phyloP scores from a whole-genome alignment of 208 protist species.

The Wallacemonas sp. region DNA sequence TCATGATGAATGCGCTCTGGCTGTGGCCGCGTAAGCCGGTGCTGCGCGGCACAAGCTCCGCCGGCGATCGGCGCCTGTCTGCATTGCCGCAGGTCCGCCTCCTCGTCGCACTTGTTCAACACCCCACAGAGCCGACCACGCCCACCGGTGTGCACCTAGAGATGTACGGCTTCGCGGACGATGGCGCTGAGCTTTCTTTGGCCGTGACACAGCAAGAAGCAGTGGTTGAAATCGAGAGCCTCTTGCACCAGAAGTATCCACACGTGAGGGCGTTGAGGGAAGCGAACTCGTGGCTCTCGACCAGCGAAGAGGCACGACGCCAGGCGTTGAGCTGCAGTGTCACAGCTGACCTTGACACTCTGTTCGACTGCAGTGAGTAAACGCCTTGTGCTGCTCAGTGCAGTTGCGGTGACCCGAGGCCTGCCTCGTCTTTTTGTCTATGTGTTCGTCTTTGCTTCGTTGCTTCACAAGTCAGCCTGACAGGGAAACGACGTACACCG shows the following conservation, averaged over 20 bases:
- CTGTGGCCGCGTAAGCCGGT: not conserved
- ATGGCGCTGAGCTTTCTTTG: not conserved
- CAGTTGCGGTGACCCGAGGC: too few relatives aligned
- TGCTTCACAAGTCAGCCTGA: too few relatives aligned
- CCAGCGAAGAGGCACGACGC: not conserved
- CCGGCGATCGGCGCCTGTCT: not conserved
- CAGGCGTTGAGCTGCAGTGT: not conserved
- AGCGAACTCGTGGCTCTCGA: not conserved
- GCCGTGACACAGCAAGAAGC: not conserved
- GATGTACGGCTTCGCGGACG: not conserved
- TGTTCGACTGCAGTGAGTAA: constrained; percentile 5
- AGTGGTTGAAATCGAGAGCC: constrained; percentile 1
- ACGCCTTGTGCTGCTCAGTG: too few relatives aligned
- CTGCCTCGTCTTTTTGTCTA: too few relatives aligned
- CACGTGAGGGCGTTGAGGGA: not conserved
- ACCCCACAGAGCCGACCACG: not conserved
- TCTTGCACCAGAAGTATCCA: constrained; percentile 1
- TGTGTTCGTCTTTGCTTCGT: too few relatives aligned
- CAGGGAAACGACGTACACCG: too few relatives aligned
- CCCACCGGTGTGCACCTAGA: not conserved
- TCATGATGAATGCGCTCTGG: not conserved
- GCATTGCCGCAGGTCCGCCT: not conserved
- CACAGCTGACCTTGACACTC: not conserved
- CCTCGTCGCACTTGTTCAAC: not conserved
- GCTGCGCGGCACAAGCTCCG: not conserved